A percentile compares a stretch with the other conserved stretches of the same genome.
Evolutionary conservation across 768 basidiomycete species (phyloP).

Genomic region (Russula virescens): DNA sequence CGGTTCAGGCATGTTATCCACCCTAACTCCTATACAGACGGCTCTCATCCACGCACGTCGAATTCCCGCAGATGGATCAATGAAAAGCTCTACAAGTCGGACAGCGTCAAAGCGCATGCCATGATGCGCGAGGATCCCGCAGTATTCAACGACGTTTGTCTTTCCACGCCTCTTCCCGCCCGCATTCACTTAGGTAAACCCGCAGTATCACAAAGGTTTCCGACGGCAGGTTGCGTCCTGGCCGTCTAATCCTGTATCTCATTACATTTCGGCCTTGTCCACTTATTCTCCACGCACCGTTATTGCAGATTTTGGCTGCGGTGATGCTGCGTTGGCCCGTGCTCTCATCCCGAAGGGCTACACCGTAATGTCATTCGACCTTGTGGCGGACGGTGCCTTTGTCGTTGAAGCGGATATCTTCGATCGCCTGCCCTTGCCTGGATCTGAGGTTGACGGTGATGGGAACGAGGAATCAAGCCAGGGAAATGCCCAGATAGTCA

Average conservation of each 20-base stretch:
- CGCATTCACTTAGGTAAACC: constrained; percentile 6
- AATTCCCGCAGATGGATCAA: constrained; percentile 67
- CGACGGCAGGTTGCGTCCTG: constrained; percentile 86
- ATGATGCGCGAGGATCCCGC: constrained; percentile 83
- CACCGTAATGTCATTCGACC: constrained; percentile 72
- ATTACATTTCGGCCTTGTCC: constrained; percentile 64
- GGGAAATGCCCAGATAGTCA: constrained; percentile 72
- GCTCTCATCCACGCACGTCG: not conserved
- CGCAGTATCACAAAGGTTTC: constrained; percentile 89
- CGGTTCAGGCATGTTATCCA: constrained; percentile 62
- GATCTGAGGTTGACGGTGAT: constrained; percentile 46
- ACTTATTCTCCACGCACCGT: constrained; percentile 60
- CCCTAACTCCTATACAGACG: not conserved
- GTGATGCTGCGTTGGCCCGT: constrained; percentile 84
- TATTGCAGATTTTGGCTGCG: constrained; percentile 92
- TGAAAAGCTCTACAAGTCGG: constrained; percentile 85
- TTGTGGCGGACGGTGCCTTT: constrained; percentile 66
- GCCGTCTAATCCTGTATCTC: constrained; percentile 90
- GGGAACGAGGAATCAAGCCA: constrained; percentile 33
- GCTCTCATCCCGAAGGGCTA: constrained; percentile 63
- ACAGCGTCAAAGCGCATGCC: constrained; percentile 62
- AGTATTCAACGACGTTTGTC: constrained; percentile 73
- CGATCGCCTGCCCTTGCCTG: constrained; percentile 74
- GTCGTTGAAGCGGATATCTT: constrained; percentile 92
- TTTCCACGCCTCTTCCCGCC: not conserved